Evolutionary conservation across 2,329 filamentous ascomycete genomes (phyloP).

Genomic region (Hymenoscyphus fructigenus): DNA sequence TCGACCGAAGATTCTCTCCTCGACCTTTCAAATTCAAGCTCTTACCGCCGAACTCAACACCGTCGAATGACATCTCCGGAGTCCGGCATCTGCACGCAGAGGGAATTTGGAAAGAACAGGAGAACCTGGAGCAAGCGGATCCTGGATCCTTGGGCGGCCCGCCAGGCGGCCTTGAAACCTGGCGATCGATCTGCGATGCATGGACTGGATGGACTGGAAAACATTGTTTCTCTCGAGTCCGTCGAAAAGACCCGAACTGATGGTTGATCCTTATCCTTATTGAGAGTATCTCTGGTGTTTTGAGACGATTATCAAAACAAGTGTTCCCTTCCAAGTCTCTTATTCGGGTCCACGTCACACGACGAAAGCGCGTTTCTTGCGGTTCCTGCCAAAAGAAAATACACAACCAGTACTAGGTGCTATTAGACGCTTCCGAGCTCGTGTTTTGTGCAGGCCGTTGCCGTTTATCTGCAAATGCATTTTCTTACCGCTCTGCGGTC

Average conservation of each 20-base stretch:
- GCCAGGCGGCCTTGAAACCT: slow-evolving; percentile 1
- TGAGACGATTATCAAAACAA: neutral
- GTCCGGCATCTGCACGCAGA: slow-evolving; percentile 1
- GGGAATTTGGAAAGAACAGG: slow-evolving; percentile 2
- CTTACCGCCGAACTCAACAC: slow-evolving; percentile 40
- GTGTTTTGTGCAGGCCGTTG: neutral
- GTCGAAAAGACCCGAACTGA: neutral
- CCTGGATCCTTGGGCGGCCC: neutral
- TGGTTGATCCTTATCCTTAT: neutral
- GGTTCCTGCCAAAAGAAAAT: neutral
- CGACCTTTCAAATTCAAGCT: slow-evolving; percentile 45
- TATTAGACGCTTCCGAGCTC: slow-evolving; percentile 1
- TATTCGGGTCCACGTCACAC: neutral
- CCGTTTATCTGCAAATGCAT: neutral
- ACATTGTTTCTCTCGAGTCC: neutral
- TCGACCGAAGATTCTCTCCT: slow-evolving; percentile 30
- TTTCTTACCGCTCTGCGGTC: neutral
- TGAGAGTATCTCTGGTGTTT: neutral
- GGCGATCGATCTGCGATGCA: slow-evolving; percentile 4
- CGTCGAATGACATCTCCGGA: slow-evolving; percentile 5
- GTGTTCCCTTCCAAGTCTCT: neutral
- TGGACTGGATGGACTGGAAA: slow-evolving; percentile 1
- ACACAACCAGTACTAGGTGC: neutral
- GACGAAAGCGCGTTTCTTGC: slow-evolving; percentile 3
- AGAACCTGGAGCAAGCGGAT: slow-evolving; percentile 5